These are phyloP conservation scores for Podaxis rugospora DNA, from an alignment of 768 basidiomycete genomes.

Conservation along the genomic window DNA sequence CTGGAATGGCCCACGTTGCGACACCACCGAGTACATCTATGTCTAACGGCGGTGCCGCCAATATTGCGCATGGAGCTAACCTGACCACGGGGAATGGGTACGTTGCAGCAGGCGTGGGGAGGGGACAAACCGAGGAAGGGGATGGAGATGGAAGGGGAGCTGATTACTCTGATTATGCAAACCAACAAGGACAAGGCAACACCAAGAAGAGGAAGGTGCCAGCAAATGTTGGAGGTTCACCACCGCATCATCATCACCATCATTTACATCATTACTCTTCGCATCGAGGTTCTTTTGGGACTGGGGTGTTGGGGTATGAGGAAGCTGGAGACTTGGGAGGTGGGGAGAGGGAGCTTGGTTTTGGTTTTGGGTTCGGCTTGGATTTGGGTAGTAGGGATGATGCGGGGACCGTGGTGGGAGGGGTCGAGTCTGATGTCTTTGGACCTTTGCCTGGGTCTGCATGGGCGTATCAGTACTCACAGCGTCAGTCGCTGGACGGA, in stretches of 20 bases:
- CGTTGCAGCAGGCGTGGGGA: slow-evolving; percentile 9
- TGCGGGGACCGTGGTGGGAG: not conserved
- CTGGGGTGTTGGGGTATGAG: slow-evolving; percentile 12
- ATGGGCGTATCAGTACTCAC: not conserved
- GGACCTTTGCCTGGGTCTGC: slow-evolving; percentile 1
- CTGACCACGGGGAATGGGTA: not conserved
- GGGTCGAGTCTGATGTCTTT: slow-evolving; percentile 2
- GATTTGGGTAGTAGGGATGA: slow-evolving; percentile 13
- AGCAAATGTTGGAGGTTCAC: slow-evolving; percentile 51
- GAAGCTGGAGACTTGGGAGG: slow-evolving; percentile 13
- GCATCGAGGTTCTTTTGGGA: slow-evolving; percentile 30
- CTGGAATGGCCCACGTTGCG: not conserved
- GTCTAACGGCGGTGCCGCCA: not conserved
- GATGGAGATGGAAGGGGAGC: slow-evolving; percentile 51
- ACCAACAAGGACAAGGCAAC: slow-evolving; percentile 76
- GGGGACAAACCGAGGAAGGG: slow-evolving; percentile 40
- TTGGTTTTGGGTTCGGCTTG: slow-evolving; percentile 4
- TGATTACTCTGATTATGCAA: slow-evolving; percentile 65
- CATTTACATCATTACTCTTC: slow-evolving; percentile 4
- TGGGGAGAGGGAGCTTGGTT: slow-evolving; percentile 2
- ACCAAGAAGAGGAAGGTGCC: slow-evolving; percentile 90
- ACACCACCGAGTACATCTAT: not conserved
- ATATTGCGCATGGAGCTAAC: not conserved
- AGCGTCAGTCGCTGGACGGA: not conserved
- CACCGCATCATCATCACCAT: slow-evolving; percentile 15